Conservation (phyloP, 163 green algal species). For the Prototheca cutis region DNA sequence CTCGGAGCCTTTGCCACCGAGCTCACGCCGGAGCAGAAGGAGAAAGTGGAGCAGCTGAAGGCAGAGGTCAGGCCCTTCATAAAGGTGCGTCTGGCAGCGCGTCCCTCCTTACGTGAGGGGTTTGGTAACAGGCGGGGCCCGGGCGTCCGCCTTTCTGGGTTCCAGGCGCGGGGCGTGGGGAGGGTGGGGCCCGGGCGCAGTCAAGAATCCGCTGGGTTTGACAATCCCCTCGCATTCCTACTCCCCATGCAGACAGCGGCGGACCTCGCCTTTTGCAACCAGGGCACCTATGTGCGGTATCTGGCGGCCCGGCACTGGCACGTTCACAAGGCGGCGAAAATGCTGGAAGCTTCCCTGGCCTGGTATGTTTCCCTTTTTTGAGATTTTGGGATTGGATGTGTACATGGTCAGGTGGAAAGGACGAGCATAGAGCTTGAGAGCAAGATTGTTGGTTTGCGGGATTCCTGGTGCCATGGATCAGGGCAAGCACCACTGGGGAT, state of each 20-base stretch:
- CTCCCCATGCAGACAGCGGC: conserved; percentile 10
- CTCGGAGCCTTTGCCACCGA: conserved; percentile 9
- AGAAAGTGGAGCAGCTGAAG: conserved; percentile 6
- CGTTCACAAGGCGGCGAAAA: conserved; percentile 49
- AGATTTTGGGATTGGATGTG: too few relatives aligned
- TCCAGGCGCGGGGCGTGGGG: neutral
- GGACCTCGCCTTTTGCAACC: conserved; percentile 47
- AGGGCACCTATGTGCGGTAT: conserved; percentile 60
- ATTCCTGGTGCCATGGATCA: too few relatives aligned
- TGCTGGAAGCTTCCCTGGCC: conserved; percentile 49
- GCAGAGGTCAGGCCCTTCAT: conserved; percentile 1
- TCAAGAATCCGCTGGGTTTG: neutral
- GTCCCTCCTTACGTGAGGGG: too few relatives aligned
- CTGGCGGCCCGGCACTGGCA: conserved; percentile 52
- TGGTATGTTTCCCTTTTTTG: conserved; percentile 37
- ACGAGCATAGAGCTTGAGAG: too few relatives aligned
- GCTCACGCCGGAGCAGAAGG: conserved; percentile 1
- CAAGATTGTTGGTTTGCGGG: too few relatives aligned
- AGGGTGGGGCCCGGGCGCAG: neutral
- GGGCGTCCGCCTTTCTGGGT: too few relatives aligned
- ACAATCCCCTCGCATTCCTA: too few relatives aligned
- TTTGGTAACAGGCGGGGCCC: too few relatives aligned
- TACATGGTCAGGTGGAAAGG: too few relatives aligned
- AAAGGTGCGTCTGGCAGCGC: conserved; percentile 2
- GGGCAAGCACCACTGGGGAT: too few relatives aligned